Percentiles rank a stretch among this genome's conserved stretches.
phyloP scores from a whole-genome alignment of 2,329 filamentous ascomycete genomes.

The Arthrobotrys iridis region DNA sequence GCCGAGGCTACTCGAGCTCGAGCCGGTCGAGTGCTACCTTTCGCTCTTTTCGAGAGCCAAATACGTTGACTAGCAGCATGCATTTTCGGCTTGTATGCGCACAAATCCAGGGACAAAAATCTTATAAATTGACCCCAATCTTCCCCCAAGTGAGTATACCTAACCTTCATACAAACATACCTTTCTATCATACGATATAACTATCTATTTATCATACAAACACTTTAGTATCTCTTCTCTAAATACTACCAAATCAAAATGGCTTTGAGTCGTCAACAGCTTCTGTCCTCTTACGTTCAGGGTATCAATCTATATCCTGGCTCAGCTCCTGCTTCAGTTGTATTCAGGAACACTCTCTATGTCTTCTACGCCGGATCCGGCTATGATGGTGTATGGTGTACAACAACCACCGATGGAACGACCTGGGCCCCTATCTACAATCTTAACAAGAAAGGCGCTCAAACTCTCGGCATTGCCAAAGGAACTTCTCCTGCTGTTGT shows the following conservation, averaged over 20 bases:
- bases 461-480: background rate
- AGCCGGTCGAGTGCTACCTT: no score
- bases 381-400: background rate
- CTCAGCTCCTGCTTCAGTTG: background rate
- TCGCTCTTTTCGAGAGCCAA: no score
- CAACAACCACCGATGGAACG: background rate
- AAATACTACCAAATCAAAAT: background rate
- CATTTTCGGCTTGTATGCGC: no score
- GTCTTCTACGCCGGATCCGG: background rate
- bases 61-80: no score
- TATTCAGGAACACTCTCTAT: background rate
- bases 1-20: no score
- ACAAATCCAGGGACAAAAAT: no score
- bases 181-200: no score
- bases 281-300: background rate
- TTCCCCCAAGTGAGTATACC: no score
- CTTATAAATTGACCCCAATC: no score
- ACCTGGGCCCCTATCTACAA: background rate
- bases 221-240: no score
- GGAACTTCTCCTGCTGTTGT: background rate
- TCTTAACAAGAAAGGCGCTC: background rate
- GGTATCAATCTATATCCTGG: background rate
- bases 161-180: no score
- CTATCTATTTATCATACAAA: no score
- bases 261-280: background rate